Evolutionary conservation across 805 yeast genomes (phyloP).

Genomic region (Kazachstania psychrophila): DNA sequence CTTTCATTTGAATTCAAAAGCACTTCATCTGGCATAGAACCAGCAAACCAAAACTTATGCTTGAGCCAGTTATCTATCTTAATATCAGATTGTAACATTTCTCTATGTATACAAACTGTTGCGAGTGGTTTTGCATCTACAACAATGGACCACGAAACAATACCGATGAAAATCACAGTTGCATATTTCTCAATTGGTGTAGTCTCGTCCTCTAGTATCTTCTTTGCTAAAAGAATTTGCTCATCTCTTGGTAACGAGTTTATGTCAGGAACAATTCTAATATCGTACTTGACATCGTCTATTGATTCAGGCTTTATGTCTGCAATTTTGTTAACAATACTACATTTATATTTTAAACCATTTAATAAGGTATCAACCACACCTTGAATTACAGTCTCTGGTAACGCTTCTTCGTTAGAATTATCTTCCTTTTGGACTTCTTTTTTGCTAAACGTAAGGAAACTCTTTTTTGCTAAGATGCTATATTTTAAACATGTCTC

Average conservation of each 20-base stretch:
- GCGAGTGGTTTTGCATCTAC: background rate
- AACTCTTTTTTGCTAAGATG: slow-evolving; percentile 12
- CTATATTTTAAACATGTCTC: slow-evolving; percentile 15
- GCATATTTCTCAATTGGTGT: background rate
- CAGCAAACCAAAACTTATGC: slow-evolving; percentile 35
- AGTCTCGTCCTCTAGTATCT: slow-evolving; percentile 5
- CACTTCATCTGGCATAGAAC: slow-evolving; percentile 8
- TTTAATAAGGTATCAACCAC: background rate
- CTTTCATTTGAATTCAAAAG: background rate
- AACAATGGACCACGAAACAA: slow-evolving; percentile 6
- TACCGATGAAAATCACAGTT: slow-evolving; percentile 8
- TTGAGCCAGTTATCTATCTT: slow-evolving; percentile 27
- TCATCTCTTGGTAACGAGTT: slow-evolving; percentile 8
- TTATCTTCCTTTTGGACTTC: slow-evolving; percentile 2
- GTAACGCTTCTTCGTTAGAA: background rate
- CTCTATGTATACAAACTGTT: background rate
- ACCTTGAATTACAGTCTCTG: background rate
- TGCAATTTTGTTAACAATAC: background rate
- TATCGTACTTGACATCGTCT: background rate
- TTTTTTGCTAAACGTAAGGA: slow-evolving; percentile 12
- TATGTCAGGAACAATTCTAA: slow-evolving; percentile 14
- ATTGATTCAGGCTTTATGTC: background rate
- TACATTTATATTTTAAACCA: slow-evolving; percentile 1
- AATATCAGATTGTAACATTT: slow-evolving; percentile 7
- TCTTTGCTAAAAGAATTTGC: slow-evolving; percentile 9